Base-by-base conservation (phyloP, 805 yeast species). In the Metschnikowia proteae region DNA sequence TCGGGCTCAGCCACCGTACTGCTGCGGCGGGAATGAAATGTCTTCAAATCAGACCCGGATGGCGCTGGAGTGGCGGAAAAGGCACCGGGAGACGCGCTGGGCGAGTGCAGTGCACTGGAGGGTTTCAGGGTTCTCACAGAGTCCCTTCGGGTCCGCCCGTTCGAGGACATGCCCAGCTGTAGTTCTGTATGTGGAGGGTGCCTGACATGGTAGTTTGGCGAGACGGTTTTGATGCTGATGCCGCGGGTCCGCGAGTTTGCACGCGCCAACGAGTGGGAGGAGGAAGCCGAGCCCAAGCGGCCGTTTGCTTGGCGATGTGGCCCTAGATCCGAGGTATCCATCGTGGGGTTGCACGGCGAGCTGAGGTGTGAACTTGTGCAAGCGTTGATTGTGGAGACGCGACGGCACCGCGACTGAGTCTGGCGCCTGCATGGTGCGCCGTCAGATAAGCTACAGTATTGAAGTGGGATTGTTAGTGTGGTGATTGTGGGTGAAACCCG, bases 211-310 rank as follows among this genome's bases (percentile, higher is more conserved):
- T 33, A 42, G n/a, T 9, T 27, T n/a, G 54, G 52, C 3, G 50
- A 48, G 2, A 57, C 60, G 22, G 59, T 51, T 46, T 66, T 65
- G 26, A 71, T 51, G 42, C 63, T 64, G 33, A 71, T 64, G 2
- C 75, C 75, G 37, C 63, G 64, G 22, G 61, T 43, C 46, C 68
- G 58, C 17, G 58, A 50, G 38, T 47, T 45, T 7, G 43, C 43
- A 23, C 43, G 43, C 7, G 35, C 27, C 43, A 40, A 40, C 13
- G 36, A 25, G 17, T 7, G 26, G 3, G 34, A 7, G 3, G 43
- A 30, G 13, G 43, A 23, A 5, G n/a, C 7, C 11, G n/a, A 23
- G 33, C 29, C 25, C n/a, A 29, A 6, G 8, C 28, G 28, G 30
- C 34, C 7, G 28, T 40, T 29, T 25, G 29, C 11, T 11, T 39